phyloP scores from a whole-genome alignment of 2,329 filamentous ascomycete genomes.

The Metarhizium album region DNA sequence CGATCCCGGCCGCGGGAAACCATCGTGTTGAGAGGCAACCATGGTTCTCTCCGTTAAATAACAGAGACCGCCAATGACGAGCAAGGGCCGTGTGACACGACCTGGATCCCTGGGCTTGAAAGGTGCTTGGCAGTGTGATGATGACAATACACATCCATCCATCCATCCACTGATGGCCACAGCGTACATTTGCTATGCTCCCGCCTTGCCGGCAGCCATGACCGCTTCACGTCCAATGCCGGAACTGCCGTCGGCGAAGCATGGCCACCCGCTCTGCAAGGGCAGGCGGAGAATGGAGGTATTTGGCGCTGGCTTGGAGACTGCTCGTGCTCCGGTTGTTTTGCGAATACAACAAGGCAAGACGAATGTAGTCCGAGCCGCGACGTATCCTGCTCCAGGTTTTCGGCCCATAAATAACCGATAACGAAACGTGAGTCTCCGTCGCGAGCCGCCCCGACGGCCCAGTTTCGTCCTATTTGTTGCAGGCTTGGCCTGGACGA shows the following conservation, averaged over 20 bases:
- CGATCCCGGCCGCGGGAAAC: not conserved
- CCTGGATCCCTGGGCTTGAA: slow-evolving; percentile 11
- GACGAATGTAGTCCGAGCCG: not conserved
- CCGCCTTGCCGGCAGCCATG: too few relatives aligned
- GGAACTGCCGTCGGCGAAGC: slow-evolving; percentile 23
- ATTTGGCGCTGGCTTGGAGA: slow-evolving; percentile 5
- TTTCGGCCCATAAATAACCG: too few relatives aligned
- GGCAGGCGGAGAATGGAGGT: slow-evolving; percentile 19
- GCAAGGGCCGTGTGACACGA: slow-evolving; percentile 8
- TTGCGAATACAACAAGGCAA: too few relatives aligned
- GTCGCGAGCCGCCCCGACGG: too few relatives aligned
- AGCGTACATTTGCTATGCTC: too few relatives aligned
- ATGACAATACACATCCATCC: too few relatives aligned
- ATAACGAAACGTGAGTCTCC: too few relatives aligned
- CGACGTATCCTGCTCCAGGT: not conserved
- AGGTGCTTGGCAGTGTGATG: slow-evolving; percentile 15
- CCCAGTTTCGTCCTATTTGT: too few relatives aligned
- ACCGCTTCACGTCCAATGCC: slow-evolving; percentile 23
- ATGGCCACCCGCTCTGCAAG: slow-evolving; percentile 19
- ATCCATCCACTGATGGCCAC: too few relatives aligned
- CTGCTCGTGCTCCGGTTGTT: too few relatives aligned
- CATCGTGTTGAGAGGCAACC: not conserved
- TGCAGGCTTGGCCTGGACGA: too few relatives aligned
- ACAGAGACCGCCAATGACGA: not conserved
- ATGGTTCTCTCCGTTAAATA: not conserved